phyloP scores from a whole-genome alignment of 2,329 filamentous ascomycete genomes.

The Alternaria sp. region DNA sequence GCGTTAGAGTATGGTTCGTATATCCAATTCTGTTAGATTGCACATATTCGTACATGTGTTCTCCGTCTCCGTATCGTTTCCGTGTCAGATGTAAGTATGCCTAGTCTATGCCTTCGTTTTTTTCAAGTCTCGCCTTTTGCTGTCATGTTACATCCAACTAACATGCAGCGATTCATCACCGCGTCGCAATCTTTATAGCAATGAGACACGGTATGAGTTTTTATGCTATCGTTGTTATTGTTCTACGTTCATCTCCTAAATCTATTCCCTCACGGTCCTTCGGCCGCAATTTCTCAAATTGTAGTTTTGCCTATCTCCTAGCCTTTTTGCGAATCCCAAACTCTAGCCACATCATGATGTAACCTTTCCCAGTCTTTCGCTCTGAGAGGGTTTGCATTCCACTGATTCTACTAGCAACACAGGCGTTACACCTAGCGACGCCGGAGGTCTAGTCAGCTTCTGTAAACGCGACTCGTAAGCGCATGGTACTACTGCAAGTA shows the following conservation, averaged over 20 bases:
- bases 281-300: no score
- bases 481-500: no score
- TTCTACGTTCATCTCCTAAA: background rate
- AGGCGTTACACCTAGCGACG: no score
- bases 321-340: no score
- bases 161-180: background rate
- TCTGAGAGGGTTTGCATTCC: no score
- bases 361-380: no score
- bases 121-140: background rate
- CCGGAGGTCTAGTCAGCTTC: no score
- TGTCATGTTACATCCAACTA: background rate
- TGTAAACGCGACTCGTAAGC: no score
- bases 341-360: no score
- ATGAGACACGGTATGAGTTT: background rate
- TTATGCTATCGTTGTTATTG: background rate
- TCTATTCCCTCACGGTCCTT: background rate
- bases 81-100: background rate
- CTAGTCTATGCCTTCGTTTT: background rate
- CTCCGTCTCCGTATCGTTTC: background rate
- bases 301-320: no score
- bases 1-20: constrained; percentile 45
- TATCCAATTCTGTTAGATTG: constrained; percentile 38
- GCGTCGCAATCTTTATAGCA: background rate
- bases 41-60: constrained; percentile 21
- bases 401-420: no score